Conservation (phyloP, 352 stramenopile species). For the Pythium myriotylum region DNA sequence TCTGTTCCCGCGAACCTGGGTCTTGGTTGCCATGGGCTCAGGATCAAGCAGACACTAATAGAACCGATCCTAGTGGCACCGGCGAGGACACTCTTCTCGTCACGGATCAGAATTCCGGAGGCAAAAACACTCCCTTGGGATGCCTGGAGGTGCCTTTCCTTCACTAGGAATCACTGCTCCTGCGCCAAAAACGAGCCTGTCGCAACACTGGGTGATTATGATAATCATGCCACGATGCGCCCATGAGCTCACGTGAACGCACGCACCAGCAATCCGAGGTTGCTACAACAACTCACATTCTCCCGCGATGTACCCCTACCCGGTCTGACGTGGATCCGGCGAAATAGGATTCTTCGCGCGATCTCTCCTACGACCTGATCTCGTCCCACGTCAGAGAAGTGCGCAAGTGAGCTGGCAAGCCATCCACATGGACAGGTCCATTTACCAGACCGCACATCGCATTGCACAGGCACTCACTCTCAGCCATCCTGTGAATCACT, state of each 20-base stretch:
- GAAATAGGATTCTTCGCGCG: not conserved
- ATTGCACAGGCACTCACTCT: conserved; percentile 5
- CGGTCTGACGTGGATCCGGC: no score
- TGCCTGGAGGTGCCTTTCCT: not conserved
- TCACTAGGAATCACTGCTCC: conserved; percentile 3
- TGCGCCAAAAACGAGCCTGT: conserved; percentile 8
- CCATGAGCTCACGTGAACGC: no score
- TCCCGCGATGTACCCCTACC: no score
- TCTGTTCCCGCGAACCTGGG: no score
- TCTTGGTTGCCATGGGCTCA: no score
- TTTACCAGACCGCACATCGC: not conserved
- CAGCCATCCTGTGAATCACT: not conserved
- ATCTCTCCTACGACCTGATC: not conserved
- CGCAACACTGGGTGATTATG: not conserved
- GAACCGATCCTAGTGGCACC: not conserved
- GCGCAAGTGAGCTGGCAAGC: not conserved
- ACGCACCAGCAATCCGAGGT: no score
- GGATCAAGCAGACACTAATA: not conserved
- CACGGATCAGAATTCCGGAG: not conserved
- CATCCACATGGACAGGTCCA: conserved; percentile 1
- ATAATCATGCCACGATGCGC: no score
- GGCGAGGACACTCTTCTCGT: not conserved
- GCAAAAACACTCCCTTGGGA: not conserved
- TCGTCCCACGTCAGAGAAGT: not conserved
- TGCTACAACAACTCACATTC: no score